phyloP scores from a whole-genome alignment of 169 alveolate species.

The Plasmodium cynomolgi region DNA sequence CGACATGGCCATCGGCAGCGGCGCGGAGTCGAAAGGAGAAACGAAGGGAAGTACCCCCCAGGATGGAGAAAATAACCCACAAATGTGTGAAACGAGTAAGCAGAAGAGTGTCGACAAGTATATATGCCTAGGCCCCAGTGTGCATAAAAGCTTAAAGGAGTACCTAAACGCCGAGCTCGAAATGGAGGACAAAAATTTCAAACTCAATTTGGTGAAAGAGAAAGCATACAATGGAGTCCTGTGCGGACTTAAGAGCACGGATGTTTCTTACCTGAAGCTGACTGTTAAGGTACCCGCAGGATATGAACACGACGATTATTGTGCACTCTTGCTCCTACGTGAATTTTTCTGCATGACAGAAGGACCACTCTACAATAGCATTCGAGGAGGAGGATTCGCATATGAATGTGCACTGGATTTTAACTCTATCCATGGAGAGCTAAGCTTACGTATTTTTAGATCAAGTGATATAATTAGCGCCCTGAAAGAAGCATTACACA shows the following conservation, averaged over 20 bases:
- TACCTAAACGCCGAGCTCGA: constrained; percentile 31
- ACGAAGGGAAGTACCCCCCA: not conserved
- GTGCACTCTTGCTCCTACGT: constrained; percentile 58
- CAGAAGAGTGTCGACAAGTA: not conserved
- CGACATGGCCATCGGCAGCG: too few relatives aligned
- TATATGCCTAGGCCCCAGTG: constrained; percentile 28
- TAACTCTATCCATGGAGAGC: constrained; percentile 78
- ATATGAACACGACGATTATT: constrained; percentile 72
- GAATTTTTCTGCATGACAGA: constrained; percentile 84
- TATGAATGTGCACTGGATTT: constrained; percentile 79
- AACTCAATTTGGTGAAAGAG: constrained; percentile 9
- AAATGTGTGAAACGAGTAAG: not conserved
- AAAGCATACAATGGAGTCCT: constrained; percentile 62
- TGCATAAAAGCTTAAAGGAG: constrained; percentile 67
- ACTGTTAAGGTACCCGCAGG: constrained; percentile 80
- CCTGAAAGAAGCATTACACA: constrained; percentile 75
- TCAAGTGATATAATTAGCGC: constrained; percentile 72
- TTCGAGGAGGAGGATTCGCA: constrained; percentile 86
- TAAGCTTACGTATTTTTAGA: constrained; percentile 74
- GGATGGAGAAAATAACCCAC: not conserved
- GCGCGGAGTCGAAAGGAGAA: too few relatives aligned
- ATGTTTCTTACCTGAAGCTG: constrained; percentile 78
- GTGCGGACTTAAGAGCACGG: constrained; percentile 78
- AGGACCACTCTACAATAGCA: constrained; percentile 83
- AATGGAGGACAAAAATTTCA: constrained; percentile 28